Evolutionary conservation across 2,329 filamentous ascomycete genomes (phyloP), one percentile per base, ranked within the genome.

Genomic region (Exophiala mesophila): DNA sequence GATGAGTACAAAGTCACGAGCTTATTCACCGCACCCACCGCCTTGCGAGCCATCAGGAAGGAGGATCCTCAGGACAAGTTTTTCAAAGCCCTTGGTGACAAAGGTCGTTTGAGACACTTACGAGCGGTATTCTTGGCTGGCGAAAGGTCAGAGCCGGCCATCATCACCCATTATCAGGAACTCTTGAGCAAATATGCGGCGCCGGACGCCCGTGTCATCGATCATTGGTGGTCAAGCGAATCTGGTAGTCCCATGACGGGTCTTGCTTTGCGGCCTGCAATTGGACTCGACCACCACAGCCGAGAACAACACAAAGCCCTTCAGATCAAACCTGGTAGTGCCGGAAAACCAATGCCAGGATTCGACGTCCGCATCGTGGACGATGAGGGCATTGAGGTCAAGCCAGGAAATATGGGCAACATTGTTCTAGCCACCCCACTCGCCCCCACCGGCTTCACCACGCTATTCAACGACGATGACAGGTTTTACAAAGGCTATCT

Each of bases 281-380:
- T 77, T 1, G 83, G 77, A 0, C 71, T 70, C 3, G 59, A 62
- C 12, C 57, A 63, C 12, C 13, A 23, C 15, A 24, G 42, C 30
- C 17, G 45, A 20, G 47, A 55, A 15, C 54, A 55, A 20, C 59
- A 61, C 36, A 66, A 66, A 28, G 76, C 82, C 2, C 63, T 85
- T 20, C 62, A 67, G 0, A 78, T 90, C 59, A 88, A 84, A 55
- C 85, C 88, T 1, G 90, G 90, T 1, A 90, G 85, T 47, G 90
- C 89, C 4, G 89, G 89, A 1, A 92, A 94, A 60, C 77, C 88
- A 0, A 88, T 94, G 82, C 89, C 88, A 0, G 90, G 89, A 0
- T 96, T 94, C 56, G 86, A 95, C 55, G 83, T 96, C 3, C 76
- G 83, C 12, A 74, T 90, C 10, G 88, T 96, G 2, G 80, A 94